Base-by-base conservation (phyloP, 805 yeast genomes). In the Yamadazyma scolyti region DNA sequence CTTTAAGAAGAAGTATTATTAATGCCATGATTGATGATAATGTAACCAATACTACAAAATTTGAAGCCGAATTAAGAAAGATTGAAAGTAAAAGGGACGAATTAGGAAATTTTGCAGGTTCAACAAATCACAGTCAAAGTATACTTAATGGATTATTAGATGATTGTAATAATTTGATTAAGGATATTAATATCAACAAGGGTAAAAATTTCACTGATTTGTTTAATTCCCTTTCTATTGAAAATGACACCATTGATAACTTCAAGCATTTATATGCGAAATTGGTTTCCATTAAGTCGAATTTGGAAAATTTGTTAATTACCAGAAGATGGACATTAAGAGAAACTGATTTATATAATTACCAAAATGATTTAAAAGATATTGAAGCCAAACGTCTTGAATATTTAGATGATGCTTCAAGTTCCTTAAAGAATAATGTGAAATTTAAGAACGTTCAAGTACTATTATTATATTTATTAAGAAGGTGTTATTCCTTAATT, bases 321-420 rank as follows among this genome's bases (percentile, higher is more conserved):
- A 93, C 98, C 3, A 79, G 96, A 58, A 75, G 98, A 55, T 93
- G 99, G 99, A 90, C 97, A 2, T 67, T 93, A 62, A 77, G 99
- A 50, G 96, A 89, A 50, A 93, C 98, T 0, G 99, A 93, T 60
- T 68, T 93, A 39, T 93, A 83, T 61, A 71, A 73, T 28, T 89
- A 84, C 54, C 95, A 88, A 58, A 77, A 80, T 48, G 69, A 71
- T 40, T 66, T 93, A 40, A 79, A 77, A 47, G 73, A 68, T 35
- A 79, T 93, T 39, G 96, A 90, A 52, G 82, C 78, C 31, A 52
- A 72, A 40, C 70, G 96, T 47, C 69, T 79, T 6, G 65, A 73
- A 13, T 43, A 57, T 27, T 14, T 41, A 6, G 13, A 23, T 12
- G 32, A 30, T 18, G 22, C 25, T 28, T 41, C 46, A 3, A 13